Evolutionary conservation across 2,329 filamentous ascomycete genomes (phyloP).

Genomic region (Aspergillus pseudoviridinutans): DNA sequence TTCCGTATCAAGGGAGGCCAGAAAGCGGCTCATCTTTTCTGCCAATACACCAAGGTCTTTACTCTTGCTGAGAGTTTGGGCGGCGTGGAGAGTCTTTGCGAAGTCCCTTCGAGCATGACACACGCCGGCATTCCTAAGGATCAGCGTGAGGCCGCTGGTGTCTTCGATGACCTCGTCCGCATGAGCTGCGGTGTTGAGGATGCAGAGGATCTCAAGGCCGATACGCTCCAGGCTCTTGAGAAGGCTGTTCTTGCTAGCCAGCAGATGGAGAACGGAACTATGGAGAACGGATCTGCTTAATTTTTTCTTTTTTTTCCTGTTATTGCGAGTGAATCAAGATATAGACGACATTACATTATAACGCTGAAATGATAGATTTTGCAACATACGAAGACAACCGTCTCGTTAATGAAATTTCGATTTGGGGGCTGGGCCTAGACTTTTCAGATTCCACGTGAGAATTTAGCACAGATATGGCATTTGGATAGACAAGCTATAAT

Average conservation of each 20-base stretch:
- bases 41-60: slow-evolving; percentile 82
- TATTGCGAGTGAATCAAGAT: not conserved
- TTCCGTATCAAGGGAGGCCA: slow-evolving; percentile 90
- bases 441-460: not conserved
- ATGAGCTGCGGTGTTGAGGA: slow-evolving; percentile 96
- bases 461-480: not conserved
- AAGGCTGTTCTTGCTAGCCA: slow-evolving; percentile 57
- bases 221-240: slow-evolving; percentile 79
- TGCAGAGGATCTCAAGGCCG: slow-evolving; percentile 72
- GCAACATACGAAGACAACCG: not conserved
- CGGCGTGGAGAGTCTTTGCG: slow-evolving; percentile 85
- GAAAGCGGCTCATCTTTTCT: slow-evolving; percentile 84
- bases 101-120: slow-evolving; percentile 94
- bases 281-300: slow-evolving; percentile 36
- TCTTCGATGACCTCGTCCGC: slow-evolving; percentile 90
- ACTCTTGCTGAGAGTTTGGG: slow-evolving; percentile 90
- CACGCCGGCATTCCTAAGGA: slow-evolving; percentile 91
- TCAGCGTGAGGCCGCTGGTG: slow-evolving; percentile 85
- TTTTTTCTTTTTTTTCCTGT: not conserved
- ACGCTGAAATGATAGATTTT: not conserved
- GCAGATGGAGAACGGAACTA: slow-evolving; percentile 45
- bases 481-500: not conserved
- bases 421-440: not conserved
- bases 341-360: slow-evolving; percentile 2
- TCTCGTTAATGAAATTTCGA: not conserved